Percentiles rank a stretch among this genome's conserved stretches.
Conservation (phyloP, 148 eudicot genomes). For the Cornus florida region DNA sequence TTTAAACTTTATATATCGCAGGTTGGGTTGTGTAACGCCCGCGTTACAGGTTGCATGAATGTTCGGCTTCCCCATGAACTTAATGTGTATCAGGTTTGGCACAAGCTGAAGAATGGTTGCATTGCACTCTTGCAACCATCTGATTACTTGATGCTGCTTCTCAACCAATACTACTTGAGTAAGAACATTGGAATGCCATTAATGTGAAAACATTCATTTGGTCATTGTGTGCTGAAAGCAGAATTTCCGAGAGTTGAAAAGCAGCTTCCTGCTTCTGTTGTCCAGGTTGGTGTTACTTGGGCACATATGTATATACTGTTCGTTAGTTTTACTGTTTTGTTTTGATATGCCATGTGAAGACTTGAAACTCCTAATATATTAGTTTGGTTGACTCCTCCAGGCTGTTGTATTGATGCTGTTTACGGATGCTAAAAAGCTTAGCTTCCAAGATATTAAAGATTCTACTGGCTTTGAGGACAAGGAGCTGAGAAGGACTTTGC, state of each 20-base stretch:
- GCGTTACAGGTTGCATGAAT: conserved; percentile 91
- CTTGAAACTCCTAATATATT: conserved; percentile 1
- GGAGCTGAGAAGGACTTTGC: conserved; percentile 87
- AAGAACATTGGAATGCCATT: conserved; percentile 91
- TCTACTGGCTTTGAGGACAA: conserved; percentile 92
- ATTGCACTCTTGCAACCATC: not conserved
- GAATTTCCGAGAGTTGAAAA: conserved; percentile 88
- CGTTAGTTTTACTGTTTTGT: not conserved
- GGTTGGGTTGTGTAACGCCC: conserved; percentile 74
- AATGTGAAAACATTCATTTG: conserved; percentile 98
- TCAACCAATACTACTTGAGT: conserved; percentile 91
- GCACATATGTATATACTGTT: not conserved
- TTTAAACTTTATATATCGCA: conserved; percentile 12
- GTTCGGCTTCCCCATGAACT: conserved; percentile 93
- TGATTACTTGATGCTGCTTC: conserved; percentile 33
- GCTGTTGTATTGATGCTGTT: conserved; percentile 94
- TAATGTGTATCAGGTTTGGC: conserved; percentile 89
- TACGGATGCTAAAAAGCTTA: conserved; percentile 83
- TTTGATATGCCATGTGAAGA: not conserved
- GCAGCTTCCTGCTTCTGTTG: conserved; percentile 92
- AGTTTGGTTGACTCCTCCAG: conserved; percentile 30
- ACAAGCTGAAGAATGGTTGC: conserved; percentile 8
- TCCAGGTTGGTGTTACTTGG: conserved; percentile 67
- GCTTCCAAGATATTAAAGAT: conserved; percentile 92
- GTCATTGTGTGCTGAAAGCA: conserved; percentile 91